These are phyloP conservation scores for Atkinsonella hypoxylon DNA, from an alignment of 2,329 filamentous ascomycete genomes.

Conservation along the genomic window DNA sequence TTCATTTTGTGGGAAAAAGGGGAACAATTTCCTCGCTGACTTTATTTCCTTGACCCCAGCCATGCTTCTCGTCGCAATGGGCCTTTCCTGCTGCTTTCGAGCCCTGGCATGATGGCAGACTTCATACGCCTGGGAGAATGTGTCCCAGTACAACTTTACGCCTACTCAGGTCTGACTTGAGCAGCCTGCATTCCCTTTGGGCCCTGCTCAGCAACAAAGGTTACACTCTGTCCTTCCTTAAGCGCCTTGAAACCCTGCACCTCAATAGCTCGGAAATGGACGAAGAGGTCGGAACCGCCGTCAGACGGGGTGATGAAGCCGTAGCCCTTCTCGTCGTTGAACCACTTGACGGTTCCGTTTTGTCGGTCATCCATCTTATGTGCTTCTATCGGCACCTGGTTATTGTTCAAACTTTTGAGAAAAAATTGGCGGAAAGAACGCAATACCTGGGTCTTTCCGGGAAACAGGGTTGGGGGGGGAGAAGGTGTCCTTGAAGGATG, in stretches of 20 bases:
- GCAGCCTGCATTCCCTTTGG: slow-evolving; percentile 10
- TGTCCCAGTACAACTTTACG: not conserved
- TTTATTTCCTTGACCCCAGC: not conserved
- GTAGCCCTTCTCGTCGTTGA: slow-evolving; percentile 13
- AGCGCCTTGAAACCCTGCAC: slow-evolving; percentile 10
- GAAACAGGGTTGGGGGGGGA: not conserved
- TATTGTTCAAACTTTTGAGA: not conserved
- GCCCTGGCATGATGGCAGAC: not conserved
- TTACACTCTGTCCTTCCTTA: slow-evolving; percentile 10
- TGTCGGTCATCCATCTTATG: slow-evolving; percentile 8
- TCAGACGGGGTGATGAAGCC: slow-evolving; percentile 10
- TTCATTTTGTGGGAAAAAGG: slow-evolving; percentile 2
- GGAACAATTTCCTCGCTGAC: slow-evolving; percentile 2
- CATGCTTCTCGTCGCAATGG: not conserved
- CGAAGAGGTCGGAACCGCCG: slow-evolving; percentile 8
- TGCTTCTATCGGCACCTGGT: not conserved
- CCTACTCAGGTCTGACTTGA: slow-evolving; percentile 14
- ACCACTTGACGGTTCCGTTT: slow-evolving; percentile 10
- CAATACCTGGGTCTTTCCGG: not conserved
- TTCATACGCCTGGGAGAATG: not conserved
- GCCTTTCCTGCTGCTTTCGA: not conserved
- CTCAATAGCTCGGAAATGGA: slow-evolving; percentile 11
- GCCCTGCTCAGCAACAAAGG: slow-evolving; percentile 8
- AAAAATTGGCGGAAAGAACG: not conserved
- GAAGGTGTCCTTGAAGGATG: not conserved